Evolutionary conservation across 352 stramenopile species (phyloP).

Genomic region (Phytophthora agathidicida): DNA sequence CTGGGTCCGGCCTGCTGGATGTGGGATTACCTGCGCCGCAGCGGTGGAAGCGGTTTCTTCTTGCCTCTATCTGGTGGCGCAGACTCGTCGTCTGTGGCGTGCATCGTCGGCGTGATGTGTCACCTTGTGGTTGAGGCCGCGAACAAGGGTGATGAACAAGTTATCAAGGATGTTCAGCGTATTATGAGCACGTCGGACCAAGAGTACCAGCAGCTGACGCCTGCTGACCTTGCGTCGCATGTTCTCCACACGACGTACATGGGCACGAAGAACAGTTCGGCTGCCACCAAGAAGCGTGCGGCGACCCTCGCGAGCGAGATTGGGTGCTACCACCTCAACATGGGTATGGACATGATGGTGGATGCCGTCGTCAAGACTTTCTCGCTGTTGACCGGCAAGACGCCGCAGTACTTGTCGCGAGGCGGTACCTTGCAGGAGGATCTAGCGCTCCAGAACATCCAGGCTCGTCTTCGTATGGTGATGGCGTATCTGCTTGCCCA

Average conservation of each 20-base stretch:
- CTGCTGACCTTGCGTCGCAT: slow-evolving; percentile 91
- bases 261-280: slow-evolving; percentile 96
- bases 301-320: slow-evolving; percentile 91
- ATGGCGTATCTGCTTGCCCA: slow-evolving; percentile 98
- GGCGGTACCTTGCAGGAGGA: slow-evolving; percentile 95
- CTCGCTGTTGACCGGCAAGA: slow-evolving; percentile 84
- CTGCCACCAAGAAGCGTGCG: slow-evolving; percentile 91
- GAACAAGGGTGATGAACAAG: slow-evolving; percentile 76
- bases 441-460: slow-evolving; percentile 99
- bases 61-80: slow-evolving; percentile 97
- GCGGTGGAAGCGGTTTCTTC: slow-evolving; percentile 91
- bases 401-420: slow-evolving; percentile 86
- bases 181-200: slow-evolving; percentile 68
- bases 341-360: slow-evolving; percentile 97
- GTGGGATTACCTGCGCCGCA: slow-evolving; percentile 98
- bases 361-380: slow-evolving; percentile 86
- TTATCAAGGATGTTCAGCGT: slow-evolving; percentile 88
- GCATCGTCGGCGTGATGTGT: slow-evolving; percentile 99
- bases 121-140: slow-evolving; percentile 91
- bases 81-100: slow-evolving; percentile 95
- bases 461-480: slow-evolving; percentile 98
- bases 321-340: slow-evolving; percentile 95
- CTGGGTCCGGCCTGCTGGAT: slow-evolving; percentile 98
- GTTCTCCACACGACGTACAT: slow-evolving; percentile 98
- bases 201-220: slow-evolving; percentile 63